phyloP scores from a whole-genome alignment of 1,284 basidiomycete species.

The Austropuccinia psidii region DNA sequence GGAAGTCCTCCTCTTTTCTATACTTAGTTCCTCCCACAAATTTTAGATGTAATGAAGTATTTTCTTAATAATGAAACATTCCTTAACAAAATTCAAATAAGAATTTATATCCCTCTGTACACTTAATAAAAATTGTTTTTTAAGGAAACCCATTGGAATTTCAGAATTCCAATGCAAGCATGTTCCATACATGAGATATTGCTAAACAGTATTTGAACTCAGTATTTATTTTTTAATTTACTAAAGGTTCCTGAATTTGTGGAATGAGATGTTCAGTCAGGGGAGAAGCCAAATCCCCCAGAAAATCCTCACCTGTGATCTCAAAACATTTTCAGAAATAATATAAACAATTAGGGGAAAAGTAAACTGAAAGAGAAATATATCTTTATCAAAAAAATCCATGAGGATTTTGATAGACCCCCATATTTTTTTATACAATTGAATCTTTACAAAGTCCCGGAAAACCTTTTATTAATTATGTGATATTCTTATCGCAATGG shows the following conservation, averaged over 20 bases:
- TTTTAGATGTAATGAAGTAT: too few species aligned
- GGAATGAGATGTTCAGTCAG: background rate
- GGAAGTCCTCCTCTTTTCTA: too few species aligned
- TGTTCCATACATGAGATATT: background rate
- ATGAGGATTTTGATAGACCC: background rate
- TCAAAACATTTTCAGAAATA: background rate
- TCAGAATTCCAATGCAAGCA: background rate
- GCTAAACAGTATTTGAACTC: background rate
- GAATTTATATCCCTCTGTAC: too few species aligned
- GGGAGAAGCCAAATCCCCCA: background rate
- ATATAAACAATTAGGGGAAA: background rate
- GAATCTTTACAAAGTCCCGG: background rate
- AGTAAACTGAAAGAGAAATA: background rate
- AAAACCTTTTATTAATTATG: background rate
- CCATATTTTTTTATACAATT: background rate
- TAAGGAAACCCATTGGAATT: too few species aligned
- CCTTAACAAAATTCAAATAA: too few species aligned
- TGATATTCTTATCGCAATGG: conserved; percentile 1
- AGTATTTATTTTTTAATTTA: background rate
- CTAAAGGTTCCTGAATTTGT: background rate
- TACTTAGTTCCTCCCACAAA: too few species aligned
- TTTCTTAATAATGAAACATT: too few species aligned
- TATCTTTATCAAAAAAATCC: too few species aligned
- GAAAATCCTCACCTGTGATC: background rate
- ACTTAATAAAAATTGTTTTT: too few species aligned